Base-by-base conservation (phyloP, 345 rosid genomes). In the Linum trigynum region DNA sequence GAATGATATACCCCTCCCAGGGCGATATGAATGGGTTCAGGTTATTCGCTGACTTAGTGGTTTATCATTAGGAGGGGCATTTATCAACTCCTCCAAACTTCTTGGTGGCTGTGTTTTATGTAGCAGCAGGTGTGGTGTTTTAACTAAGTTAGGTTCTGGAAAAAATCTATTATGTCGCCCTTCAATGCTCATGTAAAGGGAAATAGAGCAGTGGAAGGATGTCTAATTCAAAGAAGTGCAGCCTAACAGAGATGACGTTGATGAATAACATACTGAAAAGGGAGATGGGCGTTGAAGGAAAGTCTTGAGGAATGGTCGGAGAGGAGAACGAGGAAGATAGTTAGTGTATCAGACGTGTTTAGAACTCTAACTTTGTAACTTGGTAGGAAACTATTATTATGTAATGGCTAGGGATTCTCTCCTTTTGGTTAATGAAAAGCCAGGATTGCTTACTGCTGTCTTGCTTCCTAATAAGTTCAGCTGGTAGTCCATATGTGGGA, bases 1-100 rank as follows among this genome's bases (percentile, higher is more conserved):
- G 66, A 87, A 78, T 50, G 96, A 84, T 38, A 17, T 69, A 63
- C 96, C 98, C 17, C 82, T 89, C n/a, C 81, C 87, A 0, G 98
- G 96, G 38, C 86, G 85, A 23, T 89, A 80, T 36, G 89, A 85
- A 38, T 89, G 98, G 98, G 84, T 74, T 64, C 84, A 79, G 81
- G 68, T 81, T 68, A 12, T 48, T 65, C 91, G 83, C 35, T 84
- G 77, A 83, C 63, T 43, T 35, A 39, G 67, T 23, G 32, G 32
- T 23, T 23, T 12, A 39, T 32, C 35, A 8, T 11, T 5, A 8
- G 12, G 37, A 32, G 3, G 39, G 61, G 60, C 32, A 37, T 38
- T 61, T 62, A 41, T 2, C 11, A 32, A 23, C 35, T 69, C 50
- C 32, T 23, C 32, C 60, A 64, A 40, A 62, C 64, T 42, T 69